Evolutionary conservation across 1,139 yeast species (phyloP), one percentile per base, ranked within the genome.

Genomic region (Suhomyces ambrosiae): DNA sequence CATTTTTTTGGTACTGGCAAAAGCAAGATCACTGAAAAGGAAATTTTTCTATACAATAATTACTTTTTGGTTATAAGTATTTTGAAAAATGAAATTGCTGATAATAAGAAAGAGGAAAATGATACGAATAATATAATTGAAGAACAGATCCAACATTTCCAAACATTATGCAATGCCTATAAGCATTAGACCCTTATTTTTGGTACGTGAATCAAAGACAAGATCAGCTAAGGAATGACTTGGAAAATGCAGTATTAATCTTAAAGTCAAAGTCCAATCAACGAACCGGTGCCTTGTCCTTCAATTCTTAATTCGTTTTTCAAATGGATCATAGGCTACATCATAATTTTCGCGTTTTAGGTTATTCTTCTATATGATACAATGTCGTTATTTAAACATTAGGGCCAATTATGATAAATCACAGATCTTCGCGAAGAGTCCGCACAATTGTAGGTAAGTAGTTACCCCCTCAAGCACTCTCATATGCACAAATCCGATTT

Each of bases 381-480:
- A n/a, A n/a, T n/a, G n/a, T n/a, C n/a, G n/a, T n/a, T n/a, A n/a
- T n/a, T n/a, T n/a, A n/a, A n/a, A n/a, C n/a, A n/a, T n/a, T n/a
- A n/a, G n/a, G n/a, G n/a, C n/a, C n/a, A n/a, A n/a, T 12, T 24
- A 24, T 4, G 14, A 31, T 30, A 40, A 37, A 22, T 59, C 66
- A 46, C 72, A 61, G 19, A 84, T 66, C 56, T 84, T 82, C 14
- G 95, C 85, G 37, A 88, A 64, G 67, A 94, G 71, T 5, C 96
- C 96, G 38, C 88, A 82, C 45, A 92, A 63, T 58, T 92, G 99
- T 46, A 92, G 65, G 56, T 84, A 86, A 0, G 95, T 82, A 7
- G 88, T 79, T 2, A 94, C 95, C 41, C 99, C 99, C 61, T 92
- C 98, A 41, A 92, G 71, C 5, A 92, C 82, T 46, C 96, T 71